Evolutionary conservation across 169 alveolate genomes (phyloP).

Genomic region (Plasmodium coatneyi): DNA sequence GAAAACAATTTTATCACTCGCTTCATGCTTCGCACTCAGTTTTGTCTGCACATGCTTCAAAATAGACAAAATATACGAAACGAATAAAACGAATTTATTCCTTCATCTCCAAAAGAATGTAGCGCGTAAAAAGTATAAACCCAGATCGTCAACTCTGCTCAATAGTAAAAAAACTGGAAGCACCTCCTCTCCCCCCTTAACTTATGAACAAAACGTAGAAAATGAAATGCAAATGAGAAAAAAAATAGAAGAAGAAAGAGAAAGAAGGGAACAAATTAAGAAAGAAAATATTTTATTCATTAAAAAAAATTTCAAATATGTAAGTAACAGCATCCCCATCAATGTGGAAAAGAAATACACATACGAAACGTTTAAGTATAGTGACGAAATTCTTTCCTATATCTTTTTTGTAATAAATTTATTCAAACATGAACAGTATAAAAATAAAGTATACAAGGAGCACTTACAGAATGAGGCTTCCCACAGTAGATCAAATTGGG

Average conservation of each 20-base stretch:
- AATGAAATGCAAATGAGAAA: constrained; percentile 42
- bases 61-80: constrained; percentile 20
- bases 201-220: constrained; percentile 20
- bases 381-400: constrained; percentile 41
- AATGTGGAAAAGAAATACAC: constrained; percentile 63
- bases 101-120: neutral
- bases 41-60: constrained; percentile 51
- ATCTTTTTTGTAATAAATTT: constrained; percentile 54
- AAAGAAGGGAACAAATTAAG: constrained; percentile 31
- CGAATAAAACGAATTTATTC: constrained; percentile 36
- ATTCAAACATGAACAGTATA: constrained; percentile 71
- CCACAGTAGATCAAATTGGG: constrained; percentile 3
- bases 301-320: constrained; percentile 42
- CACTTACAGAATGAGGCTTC: neutral
- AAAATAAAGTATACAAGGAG: constrained; percentile 50
- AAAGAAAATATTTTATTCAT: constrained; percentile 25
- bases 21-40: constrained; percentile 21
- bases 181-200: neutral
- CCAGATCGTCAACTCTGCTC: neutral
- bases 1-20: constrained; percentile 25
- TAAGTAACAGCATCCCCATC: constrained; percentile 56
- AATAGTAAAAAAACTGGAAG: neutral
- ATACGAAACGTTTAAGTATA: constrained; percentile 63
- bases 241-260: constrained; percentile 46
- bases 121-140: constrained; percentile 3